Evolutionary conservation across 2,329 filamentous ascomycete genomes (phyloP).

Genomic region (Simplicillium sp.): DNA sequence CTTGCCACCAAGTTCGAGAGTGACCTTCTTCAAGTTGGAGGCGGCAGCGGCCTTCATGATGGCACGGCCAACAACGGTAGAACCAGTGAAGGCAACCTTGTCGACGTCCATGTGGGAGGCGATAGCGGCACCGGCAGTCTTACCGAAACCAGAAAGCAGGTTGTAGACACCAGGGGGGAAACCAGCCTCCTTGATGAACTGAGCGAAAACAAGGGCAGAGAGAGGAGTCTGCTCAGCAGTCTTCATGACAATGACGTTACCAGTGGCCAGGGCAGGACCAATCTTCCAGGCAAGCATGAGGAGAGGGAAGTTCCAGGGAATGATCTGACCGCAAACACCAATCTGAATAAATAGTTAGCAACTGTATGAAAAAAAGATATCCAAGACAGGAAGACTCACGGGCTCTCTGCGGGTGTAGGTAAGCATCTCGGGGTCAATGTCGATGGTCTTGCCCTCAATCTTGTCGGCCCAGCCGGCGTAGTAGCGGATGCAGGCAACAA

Average conservation of each 20-base stretch:
- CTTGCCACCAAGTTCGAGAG: slow-evolving; percentile 67
- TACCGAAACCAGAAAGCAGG: slow-evolving; percentile 65
- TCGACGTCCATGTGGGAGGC: slow-evolving; percentile 65
- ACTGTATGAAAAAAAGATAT: not conserved
- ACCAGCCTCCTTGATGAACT: slow-evolving; percentile 60
- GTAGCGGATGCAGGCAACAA: slow-evolving; percentile 63
- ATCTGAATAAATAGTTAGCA: slow-evolving; percentile 17
- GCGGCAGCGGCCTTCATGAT: slow-evolving; percentile 68
- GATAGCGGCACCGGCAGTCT: slow-evolving; percentile 63
- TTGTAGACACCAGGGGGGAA: slow-evolving; percentile 68
- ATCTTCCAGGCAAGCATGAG: slow-evolving; percentile 74
- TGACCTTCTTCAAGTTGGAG: slow-evolving; percentile 71
- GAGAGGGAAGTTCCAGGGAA: slow-evolving; percentile 75
- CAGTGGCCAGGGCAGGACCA: slow-evolving; percentile 57
- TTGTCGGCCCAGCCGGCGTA: slow-evolving; percentile 83
- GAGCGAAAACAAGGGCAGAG: slow-evolving; percentile 51
- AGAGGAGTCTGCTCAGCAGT: slow-evolving; percentile 65
- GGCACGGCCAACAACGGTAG: slow-evolving; percentile 56
- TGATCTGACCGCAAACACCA: slow-evolving; percentile 71
- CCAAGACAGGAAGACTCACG: slow-evolving; percentile 23
- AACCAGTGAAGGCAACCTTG: slow-evolving; percentile 72
- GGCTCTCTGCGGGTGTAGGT: slow-evolving; percentile 75
- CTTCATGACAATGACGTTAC: slow-evolving; percentile 63
- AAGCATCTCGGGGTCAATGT: slow-evolving; percentile 69
- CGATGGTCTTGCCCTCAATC: slow-evolving; percentile 78